Conservation (phyloP, 768 basidiomycete species). For the Postia placenta region DNA sequence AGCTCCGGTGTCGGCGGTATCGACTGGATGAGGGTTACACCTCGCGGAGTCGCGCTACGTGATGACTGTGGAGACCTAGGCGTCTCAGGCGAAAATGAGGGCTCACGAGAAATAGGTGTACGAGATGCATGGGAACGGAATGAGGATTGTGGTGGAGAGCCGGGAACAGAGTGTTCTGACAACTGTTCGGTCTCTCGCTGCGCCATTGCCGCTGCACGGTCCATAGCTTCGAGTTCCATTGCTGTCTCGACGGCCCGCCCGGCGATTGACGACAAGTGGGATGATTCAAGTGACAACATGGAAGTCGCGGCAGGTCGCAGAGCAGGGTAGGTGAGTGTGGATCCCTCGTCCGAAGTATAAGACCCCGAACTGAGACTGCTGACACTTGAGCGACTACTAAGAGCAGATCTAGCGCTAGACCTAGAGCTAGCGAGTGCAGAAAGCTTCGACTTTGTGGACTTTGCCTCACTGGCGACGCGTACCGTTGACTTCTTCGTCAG, state of each 20-base stretch:
- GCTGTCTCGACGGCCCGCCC: constrained; percentile 65
- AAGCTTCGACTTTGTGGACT: constrained; percentile 67
- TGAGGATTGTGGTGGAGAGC: no score
- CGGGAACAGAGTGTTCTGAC: no score
- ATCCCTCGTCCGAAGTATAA: constrained; percentile 31
- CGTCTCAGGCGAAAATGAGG: not conserved
- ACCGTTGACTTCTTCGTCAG: constrained; percentile 11
- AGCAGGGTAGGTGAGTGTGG: constrained; percentile 66
- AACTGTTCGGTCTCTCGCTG: no score
- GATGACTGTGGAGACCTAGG: not conserved
- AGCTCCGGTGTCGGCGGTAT: no score
- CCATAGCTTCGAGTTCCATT: constrained; percentile 52
- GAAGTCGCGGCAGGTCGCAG: constrained; percentile 67
- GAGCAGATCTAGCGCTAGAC: constrained; percentile 37
- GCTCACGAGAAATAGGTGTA: not conserved
- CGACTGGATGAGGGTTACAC: no score
- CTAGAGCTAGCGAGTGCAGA: constrained; percentile 63
- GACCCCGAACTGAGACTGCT: constrained; percentile 49
- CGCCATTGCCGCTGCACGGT: constrained; percentile 17
- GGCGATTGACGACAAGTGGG: constrained; percentile 47
- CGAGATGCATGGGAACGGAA: no score
- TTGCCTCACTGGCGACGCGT: constrained; percentile 17
- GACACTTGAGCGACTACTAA: constrained; percentile 17
- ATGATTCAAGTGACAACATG: constrained; percentile 15
- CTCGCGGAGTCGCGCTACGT: not conserved